Evolutionary conservation across 2,329 filamentous ascomycete species (phyloP).

Genomic region (Aspergillus persii): DNA sequence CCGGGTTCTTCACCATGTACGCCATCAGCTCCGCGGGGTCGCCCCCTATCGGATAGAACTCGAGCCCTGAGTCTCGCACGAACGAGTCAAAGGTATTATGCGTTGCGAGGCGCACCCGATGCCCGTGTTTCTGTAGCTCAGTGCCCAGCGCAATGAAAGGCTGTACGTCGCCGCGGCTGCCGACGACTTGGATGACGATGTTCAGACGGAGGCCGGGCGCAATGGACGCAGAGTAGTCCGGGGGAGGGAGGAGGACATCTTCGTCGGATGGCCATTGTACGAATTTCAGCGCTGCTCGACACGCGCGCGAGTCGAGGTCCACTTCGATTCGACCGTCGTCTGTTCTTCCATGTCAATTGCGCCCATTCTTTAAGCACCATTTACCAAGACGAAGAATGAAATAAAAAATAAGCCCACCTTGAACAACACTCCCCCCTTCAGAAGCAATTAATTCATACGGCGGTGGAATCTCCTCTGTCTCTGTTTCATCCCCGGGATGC

Average conservation of each 20-base stretch:
- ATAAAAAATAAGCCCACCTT: not conserved
- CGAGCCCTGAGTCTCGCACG: constrained; percentile 52
- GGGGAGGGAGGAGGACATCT: constrained; percentile 12
- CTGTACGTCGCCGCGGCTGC: constrained; percentile 57
- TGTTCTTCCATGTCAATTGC: not conserved
- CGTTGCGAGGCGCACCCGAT: constrained; percentile 58
- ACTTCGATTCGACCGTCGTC: constrained; percentile 24
- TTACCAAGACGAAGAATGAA: not conserved
- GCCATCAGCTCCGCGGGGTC: constrained; percentile 55
- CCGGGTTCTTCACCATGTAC: constrained; percentile 52
- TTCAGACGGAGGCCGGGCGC: constrained; percentile 36
- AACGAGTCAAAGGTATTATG: constrained; percentile 56
- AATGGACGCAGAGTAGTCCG: constrained; percentile 13
- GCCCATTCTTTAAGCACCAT: not conserved
- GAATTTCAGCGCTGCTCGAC: constrained; percentile 13
- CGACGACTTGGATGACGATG: constrained; percentile 58
- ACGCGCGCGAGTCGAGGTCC: constrained; percentile 19
- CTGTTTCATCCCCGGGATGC: no score
- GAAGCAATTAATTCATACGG: not conserved
- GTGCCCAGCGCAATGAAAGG: constrained; percentile 59
- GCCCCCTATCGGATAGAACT: constrained; percentile 59
- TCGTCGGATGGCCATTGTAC: constrained; percentile 12
- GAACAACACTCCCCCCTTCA: not conserved
- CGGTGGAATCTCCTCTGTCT: not conserved
- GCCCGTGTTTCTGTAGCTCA: constrained; percentile 50